Evolutionary conservation across 225 moss, liverwort and hornwort species (phyloP).

Genomic region (Pseudoscleropodium purum): DNA sequence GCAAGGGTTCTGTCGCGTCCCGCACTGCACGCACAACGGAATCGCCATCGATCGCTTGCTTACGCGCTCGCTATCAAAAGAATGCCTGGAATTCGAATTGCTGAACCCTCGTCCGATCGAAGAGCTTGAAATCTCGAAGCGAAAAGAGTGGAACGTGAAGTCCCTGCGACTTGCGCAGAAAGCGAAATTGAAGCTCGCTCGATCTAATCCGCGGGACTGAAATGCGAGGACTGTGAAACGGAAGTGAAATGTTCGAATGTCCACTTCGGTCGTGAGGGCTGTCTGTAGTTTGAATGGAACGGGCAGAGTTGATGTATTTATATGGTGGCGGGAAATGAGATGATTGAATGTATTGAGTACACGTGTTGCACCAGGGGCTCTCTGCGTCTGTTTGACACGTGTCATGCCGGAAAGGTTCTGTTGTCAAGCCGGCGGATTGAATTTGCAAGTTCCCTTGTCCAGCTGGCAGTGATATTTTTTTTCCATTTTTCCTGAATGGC

Average conservation of each 20-base stretch:
- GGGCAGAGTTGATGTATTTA: not conserved
- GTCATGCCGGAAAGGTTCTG: not conserved
- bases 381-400: not conserved
- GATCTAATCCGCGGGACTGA: not conserved
- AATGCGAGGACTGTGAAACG: not conserved
- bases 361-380: not conserved
- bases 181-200: not conserved
- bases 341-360: not conserved
- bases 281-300: accelerated
- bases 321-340: not conserved
- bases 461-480: not conserved
- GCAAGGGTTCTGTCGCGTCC: constrained; percentile 54
- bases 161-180: not conserved
- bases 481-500: not conserved
- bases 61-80: not conserved
- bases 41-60: constrained; percentile 18
- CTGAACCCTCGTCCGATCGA: not conserved
- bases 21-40: constrained; percentile 64
- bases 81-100: not conserved
- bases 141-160: not conserved
- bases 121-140: not conserved
- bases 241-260: too few relatives aligned
- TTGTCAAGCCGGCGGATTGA: not conserved
- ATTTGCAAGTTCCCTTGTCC: not conserved
- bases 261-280: too few relatives aligned